These are phyloP conservation scores for Aspergillus sclerotiicarbonarius DNA, from an alignment of 495 filamentous ascomycete genomes.

Conservation along the genomic window DNA sequence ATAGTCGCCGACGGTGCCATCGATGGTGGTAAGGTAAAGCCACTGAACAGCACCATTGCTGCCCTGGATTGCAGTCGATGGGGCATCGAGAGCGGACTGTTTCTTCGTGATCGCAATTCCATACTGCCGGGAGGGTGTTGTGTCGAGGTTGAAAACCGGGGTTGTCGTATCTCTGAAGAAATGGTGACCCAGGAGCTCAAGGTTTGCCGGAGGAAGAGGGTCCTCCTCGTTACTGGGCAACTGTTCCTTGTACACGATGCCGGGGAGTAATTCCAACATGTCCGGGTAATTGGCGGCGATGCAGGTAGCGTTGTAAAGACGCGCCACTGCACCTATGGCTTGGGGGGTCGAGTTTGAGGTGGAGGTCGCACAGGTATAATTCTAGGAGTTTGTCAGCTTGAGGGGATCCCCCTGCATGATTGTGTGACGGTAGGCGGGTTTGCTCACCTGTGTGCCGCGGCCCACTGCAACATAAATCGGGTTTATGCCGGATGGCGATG, in stretches of 20 bases:
- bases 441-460: constrained; percentile 65
- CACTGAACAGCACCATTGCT: constrained; percentile 61
- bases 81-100: constrained; percentile 54
- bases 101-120: constrained; percentile 64
- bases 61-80: constrained; percentile 52
- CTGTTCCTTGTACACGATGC: constrained; percentile 36
- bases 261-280: constrained; percentile 53
- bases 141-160: constrained; percentile 77
- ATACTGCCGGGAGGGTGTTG: constrained; percentile 48
- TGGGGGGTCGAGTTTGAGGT: constrained; percentile 57
- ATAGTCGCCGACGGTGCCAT: constrained; percentile 57
- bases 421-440: not conserved
- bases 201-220: constrained; percentile 48
- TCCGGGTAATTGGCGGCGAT: constrained; percentile 63
- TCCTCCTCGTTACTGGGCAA: constrained; percentile 35
- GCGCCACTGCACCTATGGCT: constrained; percentile 72
- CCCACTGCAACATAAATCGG: constrained; percentile 80
- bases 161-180: constrained; percentile 61
- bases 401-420: not conserved
- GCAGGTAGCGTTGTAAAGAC: constrained; percentile 86
- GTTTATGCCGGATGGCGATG: constrained; percentile 54
- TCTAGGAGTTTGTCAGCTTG: constrained; percentile 47
- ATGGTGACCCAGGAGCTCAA: constrained; percentile 72
- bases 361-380: constrained; percentile 77
- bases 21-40: constrained; percentile 48